Evolutionary conservation across 257 asterid species (phyloP), one percentile per base, ranked within the genome.

Genomic region (Handroanthus guayacan): DNA sequence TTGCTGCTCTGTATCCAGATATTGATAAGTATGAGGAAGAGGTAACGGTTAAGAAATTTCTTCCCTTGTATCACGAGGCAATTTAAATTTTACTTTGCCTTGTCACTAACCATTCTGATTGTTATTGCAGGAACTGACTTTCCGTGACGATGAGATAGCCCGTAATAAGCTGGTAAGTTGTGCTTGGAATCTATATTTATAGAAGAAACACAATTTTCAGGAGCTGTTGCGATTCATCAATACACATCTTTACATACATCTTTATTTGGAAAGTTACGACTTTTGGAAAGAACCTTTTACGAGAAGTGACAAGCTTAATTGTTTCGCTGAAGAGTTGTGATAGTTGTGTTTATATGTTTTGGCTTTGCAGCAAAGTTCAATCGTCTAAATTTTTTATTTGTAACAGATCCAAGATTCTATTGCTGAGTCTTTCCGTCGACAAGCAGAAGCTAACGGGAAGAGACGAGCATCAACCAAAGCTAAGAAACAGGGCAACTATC

Each of bases 11-110:
- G 60, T 95, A 91, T 86, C 97, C 98, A 14, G 96, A 95, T 72
- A 93, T 95, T 79, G 98, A 95, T 78, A 86, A 89, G 82, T 93
- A 88, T 36, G 99, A 93, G 86, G 97, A 91, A 81, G 99, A 91
- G 97, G 99, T 95, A 87, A 83, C 50, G 36, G 51, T 72, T 68
- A 52, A 67, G 31, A 69, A 44, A 58, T 50, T 80, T 75, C 47
- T 74, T 75, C 64, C 62, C 9, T 69, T 68, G 56, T 75, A 31
- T 67, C 31, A 25, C 31, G 31, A 10, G 76, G 66, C 60, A 51
- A 63, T 71, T 3, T 75, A 64, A 37, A 7, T 17, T 20, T 60
- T n/a, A 10, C 5, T 55, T 85, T 73, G 62, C 75, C 65, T 72
- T 62, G 14, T 55, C 18, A 52, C 79, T 47, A 62, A 67, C 71